Percentiles rank a stretch among this genome's conserved stretches.
Conservation (phyloP, 2,329 filamentous ascomycete genomes). For the Domatiomyces catenatus region DNA sequence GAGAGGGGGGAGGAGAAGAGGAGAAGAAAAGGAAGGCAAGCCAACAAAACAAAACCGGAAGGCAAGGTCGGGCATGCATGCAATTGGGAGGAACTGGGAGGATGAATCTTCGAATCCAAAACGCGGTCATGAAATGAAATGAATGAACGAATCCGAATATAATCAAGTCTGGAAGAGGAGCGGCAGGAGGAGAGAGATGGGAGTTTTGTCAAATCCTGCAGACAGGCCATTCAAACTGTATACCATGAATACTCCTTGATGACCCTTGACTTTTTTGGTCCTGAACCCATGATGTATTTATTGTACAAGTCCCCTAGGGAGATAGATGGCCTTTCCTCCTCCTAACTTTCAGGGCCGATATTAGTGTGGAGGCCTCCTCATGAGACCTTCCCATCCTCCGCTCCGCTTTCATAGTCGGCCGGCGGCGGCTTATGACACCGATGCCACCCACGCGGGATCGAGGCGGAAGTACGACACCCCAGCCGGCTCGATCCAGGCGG, state of each 20-base stretch:
- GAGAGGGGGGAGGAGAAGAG: background rate
- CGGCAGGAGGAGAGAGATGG: background rate
- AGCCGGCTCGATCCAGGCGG: background rate
- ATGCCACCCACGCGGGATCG: background rate
- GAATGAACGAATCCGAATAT: background rate
- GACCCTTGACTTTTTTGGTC: no score
- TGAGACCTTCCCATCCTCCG: no score
- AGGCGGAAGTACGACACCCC: background rate
- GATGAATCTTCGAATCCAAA: background rate
- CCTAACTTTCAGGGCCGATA: no score
- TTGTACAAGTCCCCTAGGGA: no score
- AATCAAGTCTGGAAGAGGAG: background rate
- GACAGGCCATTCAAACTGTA: no score
- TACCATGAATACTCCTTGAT: no score
- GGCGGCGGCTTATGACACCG: no score
- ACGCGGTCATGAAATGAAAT: background rate
- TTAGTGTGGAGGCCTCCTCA: no score
- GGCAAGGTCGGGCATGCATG: background rate
- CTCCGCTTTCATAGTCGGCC: no score
- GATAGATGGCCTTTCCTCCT: no score
- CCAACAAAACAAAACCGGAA: background rate
- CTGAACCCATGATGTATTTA: no score
- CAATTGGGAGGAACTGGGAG: background rate
- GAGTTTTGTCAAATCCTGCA: background rate
- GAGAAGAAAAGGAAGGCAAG: background rate